Percentiles rank a stretch among this genome's conserved stretches.
phyloP scores from a whole-genome alignment of 106 monocot genomes.

The Cymbidium sinense region DNA sequence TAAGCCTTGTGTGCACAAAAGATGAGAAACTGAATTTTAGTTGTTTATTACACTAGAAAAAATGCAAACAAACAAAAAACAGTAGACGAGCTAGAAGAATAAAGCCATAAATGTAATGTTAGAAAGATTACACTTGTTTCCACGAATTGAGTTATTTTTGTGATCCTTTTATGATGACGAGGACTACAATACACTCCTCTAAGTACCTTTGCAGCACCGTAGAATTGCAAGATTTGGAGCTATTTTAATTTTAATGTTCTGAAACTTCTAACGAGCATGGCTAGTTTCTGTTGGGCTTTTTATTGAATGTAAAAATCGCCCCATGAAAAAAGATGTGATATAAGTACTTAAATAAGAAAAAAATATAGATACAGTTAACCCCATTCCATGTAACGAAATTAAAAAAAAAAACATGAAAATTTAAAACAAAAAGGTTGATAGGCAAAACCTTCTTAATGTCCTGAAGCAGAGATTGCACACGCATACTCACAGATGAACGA shows the following conservation, averaged over 20 bases:
- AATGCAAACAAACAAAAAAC: background rate
- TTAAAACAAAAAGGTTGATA: background rate
- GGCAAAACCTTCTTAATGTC: constrained; percentile 46
- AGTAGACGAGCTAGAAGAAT: background rate
- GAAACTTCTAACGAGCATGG: background rate
- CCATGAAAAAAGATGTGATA: background rate
- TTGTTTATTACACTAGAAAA: background rate
- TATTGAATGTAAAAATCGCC: background rate
- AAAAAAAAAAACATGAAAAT: constrained; percentile 3
- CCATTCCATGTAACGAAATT: background rate
- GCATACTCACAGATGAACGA: constrained; percentile 38
- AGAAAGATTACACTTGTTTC: background rate
- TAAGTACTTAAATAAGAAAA: background rate
- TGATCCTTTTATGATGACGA: background rate
- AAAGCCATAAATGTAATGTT: background rate
- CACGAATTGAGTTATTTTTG: background rate
- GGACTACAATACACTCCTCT: background rate
- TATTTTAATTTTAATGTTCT: background rate
- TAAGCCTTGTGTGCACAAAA: too few relatives aligned
- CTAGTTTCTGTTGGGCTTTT: background rate
- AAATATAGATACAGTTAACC: background rate
- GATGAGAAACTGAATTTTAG: too few relatives aligned
- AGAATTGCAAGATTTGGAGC: background rate
- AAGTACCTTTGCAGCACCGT: background rate
- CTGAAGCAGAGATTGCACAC: constrained; percentile 36